phyloP scores from a whole-genome alignment of 73 alveolate genomes.

The Effrenium voratum region DNA sequence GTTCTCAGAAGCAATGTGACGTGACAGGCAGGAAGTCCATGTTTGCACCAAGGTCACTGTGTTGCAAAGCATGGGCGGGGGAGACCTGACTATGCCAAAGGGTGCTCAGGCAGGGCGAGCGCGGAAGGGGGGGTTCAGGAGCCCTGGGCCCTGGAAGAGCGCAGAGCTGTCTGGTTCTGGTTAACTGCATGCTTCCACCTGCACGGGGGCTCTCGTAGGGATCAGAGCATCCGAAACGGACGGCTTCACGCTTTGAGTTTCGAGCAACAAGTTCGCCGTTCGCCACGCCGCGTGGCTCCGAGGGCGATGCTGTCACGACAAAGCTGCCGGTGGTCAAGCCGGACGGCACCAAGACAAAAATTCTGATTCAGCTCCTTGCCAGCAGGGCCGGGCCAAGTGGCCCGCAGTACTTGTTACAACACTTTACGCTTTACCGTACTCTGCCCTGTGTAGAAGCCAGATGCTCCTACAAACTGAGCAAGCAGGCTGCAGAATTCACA shows the following conservation, averaged over 20 bases:
- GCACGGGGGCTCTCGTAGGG: background rate
- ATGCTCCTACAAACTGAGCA: background rate
- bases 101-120: background rate
- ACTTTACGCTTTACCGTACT: background rate
- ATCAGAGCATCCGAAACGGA: too few species aligned
- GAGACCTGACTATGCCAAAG: slow-evolving; percentile 67
- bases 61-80: slow-evolving; percentile 33
- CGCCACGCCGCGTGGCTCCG: too few species aligned
- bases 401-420: background rate
- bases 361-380: slow-evolving; percentile 22
- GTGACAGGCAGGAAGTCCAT: background rate
- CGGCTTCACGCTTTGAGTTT: too few species aligned
- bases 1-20: background rate
- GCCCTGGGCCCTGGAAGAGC: background rate
- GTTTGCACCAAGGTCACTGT: slow-evolving; percentile 18
- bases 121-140: background rate
- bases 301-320: too few species aligned
- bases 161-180: background rate
- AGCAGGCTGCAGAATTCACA: background rate
- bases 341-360: slow-evolving; percentile 39
- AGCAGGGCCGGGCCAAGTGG: background rate
- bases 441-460: background rate
- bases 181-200: background rate
- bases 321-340: slow-evolving; percentile 58
- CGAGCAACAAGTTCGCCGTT: too few species aligned